Percentiles rank a stretch among this genome's conserved stretches.
Conservation (phyloP, 2,329 filamentous ascomycete genomes). For the Mycosphaerella sp. region DNA sequence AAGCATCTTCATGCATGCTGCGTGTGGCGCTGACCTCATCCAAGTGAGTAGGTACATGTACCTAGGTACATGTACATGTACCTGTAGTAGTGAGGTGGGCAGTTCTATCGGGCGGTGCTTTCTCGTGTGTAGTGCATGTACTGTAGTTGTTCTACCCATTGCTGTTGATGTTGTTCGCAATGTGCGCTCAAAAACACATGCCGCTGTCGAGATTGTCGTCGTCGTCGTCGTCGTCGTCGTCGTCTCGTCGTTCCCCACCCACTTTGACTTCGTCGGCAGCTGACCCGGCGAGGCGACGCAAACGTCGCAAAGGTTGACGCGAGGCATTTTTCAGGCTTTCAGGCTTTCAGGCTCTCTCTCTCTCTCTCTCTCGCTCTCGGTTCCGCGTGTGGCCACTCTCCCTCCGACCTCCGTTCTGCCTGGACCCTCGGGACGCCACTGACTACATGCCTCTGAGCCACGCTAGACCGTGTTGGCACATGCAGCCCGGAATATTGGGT, state of each 20-base stretch:
- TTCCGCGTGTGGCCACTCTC: slow-evolving; percentile 1
- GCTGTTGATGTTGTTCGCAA: not conserved
- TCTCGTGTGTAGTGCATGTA: not conserved
- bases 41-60: not conserved
- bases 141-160: not conserved
- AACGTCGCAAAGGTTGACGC: not conserved
- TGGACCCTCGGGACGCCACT: not conserved
- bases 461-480: not conserved
- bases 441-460: slow-evolving; percentile 3
- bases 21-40: not conserved
- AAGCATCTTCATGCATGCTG: not conserved
- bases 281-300: not conserved
- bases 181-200: not conserved
- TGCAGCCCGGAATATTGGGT: not conserved
- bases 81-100: no score
- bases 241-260: no score
- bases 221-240: no score
- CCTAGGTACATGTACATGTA: no score
- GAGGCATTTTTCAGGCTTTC: not conserved
- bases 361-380: no score
- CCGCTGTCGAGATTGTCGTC: not conserved
- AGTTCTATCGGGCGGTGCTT: not conserved
- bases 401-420: not conserved
- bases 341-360: no score
- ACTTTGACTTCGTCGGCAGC: not conserved